A percentile compares a stretch with the other conserved stretches of the same genome.
Conservation (phyloP, 1,284 basidiomycete species). For the Trichosporon sp. region DNA sequence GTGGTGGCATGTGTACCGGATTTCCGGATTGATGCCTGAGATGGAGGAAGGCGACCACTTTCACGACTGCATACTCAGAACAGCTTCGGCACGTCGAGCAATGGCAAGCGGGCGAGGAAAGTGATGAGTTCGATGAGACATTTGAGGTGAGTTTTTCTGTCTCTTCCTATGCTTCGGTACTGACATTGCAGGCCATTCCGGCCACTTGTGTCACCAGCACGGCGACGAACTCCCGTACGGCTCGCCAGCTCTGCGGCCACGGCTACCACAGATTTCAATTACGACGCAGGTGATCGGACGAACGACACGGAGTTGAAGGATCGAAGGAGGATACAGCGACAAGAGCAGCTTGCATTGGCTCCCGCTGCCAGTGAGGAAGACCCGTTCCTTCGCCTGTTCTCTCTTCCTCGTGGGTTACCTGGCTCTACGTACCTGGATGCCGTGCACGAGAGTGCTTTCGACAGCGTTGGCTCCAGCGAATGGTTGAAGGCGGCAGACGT, state of each 20-base stretch:
- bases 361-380: not conserved
- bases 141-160: not conserved
- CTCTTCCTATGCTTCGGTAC: not conserved
- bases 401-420: not conserved
- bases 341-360: not conserved
- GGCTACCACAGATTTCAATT: not conserved
- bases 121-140: slow-evolving; percentile 1
- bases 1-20: not conserved
- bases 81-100: not conserved
- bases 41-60: not conserved
- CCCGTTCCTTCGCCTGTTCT: not conserved
- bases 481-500: not conserved
- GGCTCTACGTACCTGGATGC: not conserved
- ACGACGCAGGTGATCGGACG: not conserved
- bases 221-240: not conserved
- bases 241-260: not conserved
- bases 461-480: not conserved
- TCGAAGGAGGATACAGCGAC: not conserved
- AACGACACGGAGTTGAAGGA: not conserved
- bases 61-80: not conserved
- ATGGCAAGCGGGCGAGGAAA: not conserved
- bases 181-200: not conserved
- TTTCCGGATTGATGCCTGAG: not conserved
- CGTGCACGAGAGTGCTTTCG: not conserved
- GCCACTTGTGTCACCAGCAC: not conserved